phyloP scores from a whole-genome alignment of 495 filamentous ascomycete genomes.

The Aspergillus carlsbadensis region DNA sequence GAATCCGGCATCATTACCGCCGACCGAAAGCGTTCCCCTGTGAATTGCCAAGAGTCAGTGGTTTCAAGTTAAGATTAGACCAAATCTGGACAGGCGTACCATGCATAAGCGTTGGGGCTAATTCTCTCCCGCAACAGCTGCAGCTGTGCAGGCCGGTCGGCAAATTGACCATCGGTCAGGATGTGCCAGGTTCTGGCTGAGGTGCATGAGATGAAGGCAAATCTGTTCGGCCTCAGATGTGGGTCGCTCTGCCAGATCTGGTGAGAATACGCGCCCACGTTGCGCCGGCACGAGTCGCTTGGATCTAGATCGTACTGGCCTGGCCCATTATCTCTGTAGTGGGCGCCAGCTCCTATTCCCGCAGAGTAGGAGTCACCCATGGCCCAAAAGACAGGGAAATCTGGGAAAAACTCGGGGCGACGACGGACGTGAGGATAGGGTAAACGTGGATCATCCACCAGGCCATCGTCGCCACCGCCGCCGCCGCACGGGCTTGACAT shows the following conservation, averaged over 20 bases:
- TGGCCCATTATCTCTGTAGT: background rate
- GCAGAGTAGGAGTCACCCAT: background rate
- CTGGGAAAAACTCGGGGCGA: background rate
- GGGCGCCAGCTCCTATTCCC: background rate
- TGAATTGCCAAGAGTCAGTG: background rate
- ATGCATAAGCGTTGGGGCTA: background rate
- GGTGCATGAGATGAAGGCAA: background rate
- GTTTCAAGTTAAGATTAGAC: background rate
- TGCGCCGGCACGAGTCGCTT: no score
- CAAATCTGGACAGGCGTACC: no score
- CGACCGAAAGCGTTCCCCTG: background rate
- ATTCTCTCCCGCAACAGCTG: background rate
- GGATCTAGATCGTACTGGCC: background rate
- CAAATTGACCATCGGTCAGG: background rate
- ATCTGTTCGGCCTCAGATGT: background rate
- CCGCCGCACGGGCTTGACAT: background rate
- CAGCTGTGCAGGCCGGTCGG: background rate
- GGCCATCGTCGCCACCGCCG: background rate
- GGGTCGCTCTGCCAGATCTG: background rate
- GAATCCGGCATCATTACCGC: background rate
- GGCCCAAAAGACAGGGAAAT: background rate
- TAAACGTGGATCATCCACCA: background rate
- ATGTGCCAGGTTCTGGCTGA: background rate
- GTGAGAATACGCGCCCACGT: background rate
- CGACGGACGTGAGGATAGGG: background rate